phyloP scores from a whole-genome alignment of 2,329 filamentous ascomycete species.

The Chrysoporthe puriensis region DNA sequence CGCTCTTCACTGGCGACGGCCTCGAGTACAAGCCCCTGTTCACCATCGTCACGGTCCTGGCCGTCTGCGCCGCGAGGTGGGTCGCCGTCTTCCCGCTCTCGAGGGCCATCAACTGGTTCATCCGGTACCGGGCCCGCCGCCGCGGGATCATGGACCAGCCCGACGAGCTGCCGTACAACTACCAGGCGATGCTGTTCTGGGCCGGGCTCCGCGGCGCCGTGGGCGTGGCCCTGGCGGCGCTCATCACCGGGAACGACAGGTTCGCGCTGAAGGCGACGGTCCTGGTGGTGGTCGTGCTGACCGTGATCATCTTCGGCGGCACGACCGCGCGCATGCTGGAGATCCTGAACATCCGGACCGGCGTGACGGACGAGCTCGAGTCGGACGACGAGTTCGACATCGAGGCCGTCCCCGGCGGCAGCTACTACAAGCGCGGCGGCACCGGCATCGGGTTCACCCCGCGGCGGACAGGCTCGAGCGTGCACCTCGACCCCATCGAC shows the following conservation, averaged over 20 bases:
- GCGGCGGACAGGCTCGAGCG: conserved; percentile 64
- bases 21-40: conserved; percentile 92
- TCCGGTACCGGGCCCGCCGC: conserved; percentile 80
- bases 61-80: conserved; percentile 91
- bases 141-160: conserved; percentile 71
- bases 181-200: conserved; percentile 99
- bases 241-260: conserved; percentile 80
- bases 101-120: conserved; percentile 87
- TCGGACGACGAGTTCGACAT: conserved; percentile 99
- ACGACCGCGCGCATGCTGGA: conserved; percentile 98
- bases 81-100: conserved; percentile 94
- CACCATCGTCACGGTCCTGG: conserved; percentile 88
- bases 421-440: conserved; percentile 76
- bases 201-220: conserved; percentile 93
- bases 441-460: conserved; percentile 78
- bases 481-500: conserved; percentile 57
- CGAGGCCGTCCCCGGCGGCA: conserved; percentile 71
- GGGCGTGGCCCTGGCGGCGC: conserved; percentile 89
- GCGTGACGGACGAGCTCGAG: conserved; percentile 95
- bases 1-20: conserved; percentile 87
- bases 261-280: conserved; percentile 89
- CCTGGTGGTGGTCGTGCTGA: conserved; percentile 94
- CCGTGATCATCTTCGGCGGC: conserved; percentile 97
- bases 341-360: conserved; percentile 93
- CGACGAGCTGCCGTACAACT: conserved; percentile 90